Base-by-base conservation (phyloP, 2,329 filamentous ascomycete genomes). In the Didymella keratinophila region DNA sequence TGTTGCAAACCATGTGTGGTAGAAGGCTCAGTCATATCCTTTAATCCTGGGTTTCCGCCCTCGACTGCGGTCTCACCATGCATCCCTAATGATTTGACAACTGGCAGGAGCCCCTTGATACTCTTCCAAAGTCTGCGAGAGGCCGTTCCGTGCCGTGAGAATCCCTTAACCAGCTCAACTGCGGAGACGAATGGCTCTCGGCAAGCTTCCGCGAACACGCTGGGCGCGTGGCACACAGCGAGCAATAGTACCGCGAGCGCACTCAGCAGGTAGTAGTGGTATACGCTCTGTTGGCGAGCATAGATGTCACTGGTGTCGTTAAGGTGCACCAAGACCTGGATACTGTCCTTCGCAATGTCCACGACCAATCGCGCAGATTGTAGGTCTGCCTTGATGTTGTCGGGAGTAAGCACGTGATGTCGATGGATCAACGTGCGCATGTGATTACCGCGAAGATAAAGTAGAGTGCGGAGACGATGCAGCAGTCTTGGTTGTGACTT, bases 301-400 rank as follows among this genome's bases (percentile, higher is more conserved):
- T 67, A 68, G 12, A 68, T 64, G n/a, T 68, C 63, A 32, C 64
- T 68, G 11, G 62, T 62, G 21, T 63, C 37, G 34, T 66, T 65
- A 0, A 68, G 42, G 42, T 68, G 57, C n/a, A 65, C 63, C 9
- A 68, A 44, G 5, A 67, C 64, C 34, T 64, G 58, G 14, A 67
- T 66, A 32, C 58, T 68, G 41, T 68, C 66, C 28, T 61, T 61
- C 10, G 66, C 66, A 8, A 67, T 56, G 10, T 64, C 61, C 12
- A 67, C 64, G 3, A 68, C 66, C 2, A 65, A 36, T 6, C 47
- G 59, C 12, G 63, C 64, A 12, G 50, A 64, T 27, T 63, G 25
- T 21, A 51, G 42, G 27, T 64, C 50, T 11, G 56, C 45, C 20
- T 52, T 63, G 23, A 67, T 58, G 25, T 64, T 66, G 2, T 64